Percentiles rank a stretch among this genome's conserved stretches.
phyloP scores from a whole-genome alignment of 139 green algal species.

The Parachlorella kessleri region DNA sequence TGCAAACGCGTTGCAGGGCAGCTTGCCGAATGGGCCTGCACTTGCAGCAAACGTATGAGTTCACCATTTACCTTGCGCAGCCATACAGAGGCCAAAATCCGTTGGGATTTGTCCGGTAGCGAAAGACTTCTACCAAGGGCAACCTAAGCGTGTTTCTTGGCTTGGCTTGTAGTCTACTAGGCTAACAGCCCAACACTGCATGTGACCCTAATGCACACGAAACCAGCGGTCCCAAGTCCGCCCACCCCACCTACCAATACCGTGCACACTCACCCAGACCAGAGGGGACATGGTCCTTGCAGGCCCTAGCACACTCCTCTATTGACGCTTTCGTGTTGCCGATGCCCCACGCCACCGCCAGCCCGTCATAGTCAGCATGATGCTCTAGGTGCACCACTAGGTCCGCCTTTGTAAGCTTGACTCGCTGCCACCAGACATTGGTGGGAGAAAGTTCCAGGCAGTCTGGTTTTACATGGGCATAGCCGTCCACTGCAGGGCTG shows the following conservation, averaged over 20 bases:
- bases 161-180: too few species aligned
- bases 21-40: constrained; percentile 15
- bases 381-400: constrained; percentile 45
- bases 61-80: too few species aligned
- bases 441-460: constrained; percentile 64
- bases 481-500: constrained; percentile 69
- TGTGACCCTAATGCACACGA: too few species aligned
- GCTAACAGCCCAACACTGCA: too few species aligned
- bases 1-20: constrained; percentile 88
- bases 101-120: too few species aligned
- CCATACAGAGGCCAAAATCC: too few species aligned
- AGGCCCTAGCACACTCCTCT: constrained; percentile 69
- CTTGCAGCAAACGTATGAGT: too few species aligned
- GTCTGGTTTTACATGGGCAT: constrained; percentile 63
- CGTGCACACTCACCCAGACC: constrained; percentile 3
- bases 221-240: too few species aligned
- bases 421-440: constrained; percentile 17
- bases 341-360: constrained; percentile 83
- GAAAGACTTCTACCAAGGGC: too few species aligned
- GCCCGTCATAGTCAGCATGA: constrained; percentile 66
- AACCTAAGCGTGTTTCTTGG: too few species aligned
- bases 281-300: constrained; percentile 58
- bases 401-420: constrained; percentile 26
- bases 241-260: too few species aligned
- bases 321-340: constrained; percentile 62